phyloP scores from a whole-genome alignment of 2,329 filamentous ascomycete genomes.

The Zasmidium cellare region DNA sequence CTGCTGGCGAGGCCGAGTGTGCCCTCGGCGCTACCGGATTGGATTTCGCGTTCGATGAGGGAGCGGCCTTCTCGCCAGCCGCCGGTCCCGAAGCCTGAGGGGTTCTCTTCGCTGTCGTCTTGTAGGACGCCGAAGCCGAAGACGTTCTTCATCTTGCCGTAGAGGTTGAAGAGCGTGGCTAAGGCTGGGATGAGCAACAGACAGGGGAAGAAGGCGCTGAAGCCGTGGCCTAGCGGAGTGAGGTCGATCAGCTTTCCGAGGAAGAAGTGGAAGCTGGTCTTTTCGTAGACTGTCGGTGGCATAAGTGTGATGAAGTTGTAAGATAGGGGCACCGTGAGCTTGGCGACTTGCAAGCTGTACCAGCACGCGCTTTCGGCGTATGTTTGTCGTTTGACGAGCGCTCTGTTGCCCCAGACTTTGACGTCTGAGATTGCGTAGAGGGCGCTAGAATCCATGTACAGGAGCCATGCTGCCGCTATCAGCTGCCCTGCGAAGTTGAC shows the following conservation, averaged over 20 bases:
- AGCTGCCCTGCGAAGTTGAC: conserved; percentile 86
- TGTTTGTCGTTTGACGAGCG: conserved; percentile 85
- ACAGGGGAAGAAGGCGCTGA: conserved; percentile 85
- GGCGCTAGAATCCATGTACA: conserved; percentile 93
- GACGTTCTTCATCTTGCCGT: conserved; percentile 73
- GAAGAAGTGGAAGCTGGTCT: conserved; percentile 85
- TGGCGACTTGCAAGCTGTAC: conserved; percentile 91
- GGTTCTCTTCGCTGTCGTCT: conserved; percentile 68
- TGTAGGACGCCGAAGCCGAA: conserved; percentile 79
- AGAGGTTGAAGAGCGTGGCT: conserved; percentile 85
- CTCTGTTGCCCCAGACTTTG: conserved; percentile 95
- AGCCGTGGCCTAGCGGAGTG: conserved; percentile 77
- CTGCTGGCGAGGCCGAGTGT: conserved; percentile 36
- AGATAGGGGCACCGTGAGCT: conserved; percentile 84
- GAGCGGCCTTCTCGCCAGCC: conserved; percentile 90
- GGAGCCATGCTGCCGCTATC: conserved; percentile 81
- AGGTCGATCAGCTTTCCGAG: conserved; percentile 80
- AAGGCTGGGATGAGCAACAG: conserved; percentile 83
- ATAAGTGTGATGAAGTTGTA: conserved; percentile 98
- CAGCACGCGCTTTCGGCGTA: conserved; percentile 92
- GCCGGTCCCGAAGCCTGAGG: conserved; percentile 69
- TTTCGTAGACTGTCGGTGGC: conserved; percentile 67
- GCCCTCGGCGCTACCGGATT: conserved; percentile 39
- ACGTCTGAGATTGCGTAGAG: conserved; percentile 86
- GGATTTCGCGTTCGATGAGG: conserved; percentile 79